Conservation (phyloP, 1,284 basidiomycete species). For the Xerocomus amazonicus region DNA sequence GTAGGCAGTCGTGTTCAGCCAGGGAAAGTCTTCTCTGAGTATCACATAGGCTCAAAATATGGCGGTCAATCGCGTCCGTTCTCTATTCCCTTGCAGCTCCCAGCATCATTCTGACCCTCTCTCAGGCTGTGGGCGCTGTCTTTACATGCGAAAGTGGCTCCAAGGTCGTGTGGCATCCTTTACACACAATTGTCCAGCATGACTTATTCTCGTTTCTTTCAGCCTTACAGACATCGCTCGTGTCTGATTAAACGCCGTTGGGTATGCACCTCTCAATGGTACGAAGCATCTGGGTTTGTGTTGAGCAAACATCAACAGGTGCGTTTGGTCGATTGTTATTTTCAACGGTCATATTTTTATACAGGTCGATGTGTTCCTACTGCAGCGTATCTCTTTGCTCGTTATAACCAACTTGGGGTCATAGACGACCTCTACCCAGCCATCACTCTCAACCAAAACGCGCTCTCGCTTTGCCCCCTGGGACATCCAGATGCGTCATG, state of each 20-base stretch:
- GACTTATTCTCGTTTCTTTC: neutral
- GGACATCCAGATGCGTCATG: no score
- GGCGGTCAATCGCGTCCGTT: no score
- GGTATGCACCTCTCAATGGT: constrained; percentile 98
- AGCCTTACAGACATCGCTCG: constrained; percentile 93
- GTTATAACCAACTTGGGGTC: neutral
- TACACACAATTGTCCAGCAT: no score
- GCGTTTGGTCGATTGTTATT: constrained; percentile 73
- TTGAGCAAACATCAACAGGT: constrained; percentile 98
- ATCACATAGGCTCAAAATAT: neutral
- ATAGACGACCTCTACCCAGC: neutral
- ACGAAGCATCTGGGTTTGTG: constrained; percentile 90
- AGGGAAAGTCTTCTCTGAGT: constrained; percentile 59
- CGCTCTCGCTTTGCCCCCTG: no score
- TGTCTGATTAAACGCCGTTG: constrained; percentile 96
- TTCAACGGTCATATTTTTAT: constrained; percentile 2
- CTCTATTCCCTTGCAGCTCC: neutral
- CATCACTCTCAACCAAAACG: no score
- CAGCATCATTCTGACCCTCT: constrained; percentile 6
- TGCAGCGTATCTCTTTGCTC: neutral
- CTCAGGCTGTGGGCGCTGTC: constrained; percentile 49
- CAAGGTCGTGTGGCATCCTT: constrained; percentile 51
- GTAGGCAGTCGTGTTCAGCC: neutral
- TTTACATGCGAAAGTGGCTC: constrained; percentile 92
- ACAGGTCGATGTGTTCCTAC: constrained; percentile 90